Evolutionary conservation across 257 asterid species (phyloP).

Genomic region (Salvia hispanica): DNA sequence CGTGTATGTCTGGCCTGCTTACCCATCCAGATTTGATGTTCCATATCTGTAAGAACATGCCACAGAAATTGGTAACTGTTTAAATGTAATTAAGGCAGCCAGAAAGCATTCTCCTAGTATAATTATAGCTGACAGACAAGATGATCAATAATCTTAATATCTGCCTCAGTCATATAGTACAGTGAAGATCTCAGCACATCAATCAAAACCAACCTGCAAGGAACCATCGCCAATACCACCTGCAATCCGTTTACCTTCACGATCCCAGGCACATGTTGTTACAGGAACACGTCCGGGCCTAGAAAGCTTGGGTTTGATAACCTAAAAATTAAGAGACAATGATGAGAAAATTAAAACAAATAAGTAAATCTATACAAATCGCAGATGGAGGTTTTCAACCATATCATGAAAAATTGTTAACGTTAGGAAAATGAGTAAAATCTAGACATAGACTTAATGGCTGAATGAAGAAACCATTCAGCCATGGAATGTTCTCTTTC

Average conservation of each 20-base stretch:
- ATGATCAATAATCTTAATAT: not conserved
- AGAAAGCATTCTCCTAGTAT: not conserved
- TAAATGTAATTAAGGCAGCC: constrained; percentile 12
- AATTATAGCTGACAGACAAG: constrained; percentile 12
- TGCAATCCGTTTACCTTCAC: constrained; percentile 82
- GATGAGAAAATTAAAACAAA: constrained; percentile 25
- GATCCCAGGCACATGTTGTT: constrained; percentile 91
- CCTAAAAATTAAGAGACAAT: constrained; percentile 51
- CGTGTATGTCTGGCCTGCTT: constrained; percentile 76
- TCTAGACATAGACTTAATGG: not conserved
- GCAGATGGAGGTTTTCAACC: constrained; percentile 13
- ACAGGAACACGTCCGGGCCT: constrained; percentile 94
- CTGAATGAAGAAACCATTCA: constrained; percentile 26
- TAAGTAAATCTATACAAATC: constrained; percentile 3
- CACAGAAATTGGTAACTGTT: not conserved
- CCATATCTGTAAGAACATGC: constrained; percentile 67
- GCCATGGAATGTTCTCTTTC: not conserved
- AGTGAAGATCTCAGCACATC: constrained; percentile 18
- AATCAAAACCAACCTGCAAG: constrained; percentile 62
- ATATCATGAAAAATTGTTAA: constrained; percentile 3
- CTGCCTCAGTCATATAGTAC: not conserved
- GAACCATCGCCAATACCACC: constrained; percentile 97
- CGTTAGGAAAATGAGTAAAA: not conserved
- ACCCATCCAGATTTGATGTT: constrained; percentile 97
- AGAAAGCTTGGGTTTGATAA: constrained; percentile 85